A percentile compares a stretch with the other conserved stretches of the same genome.
phyloP scores from a whole-genome alignment of 257 asterid genomes.

The Przewalskia tangutica region DNA sequence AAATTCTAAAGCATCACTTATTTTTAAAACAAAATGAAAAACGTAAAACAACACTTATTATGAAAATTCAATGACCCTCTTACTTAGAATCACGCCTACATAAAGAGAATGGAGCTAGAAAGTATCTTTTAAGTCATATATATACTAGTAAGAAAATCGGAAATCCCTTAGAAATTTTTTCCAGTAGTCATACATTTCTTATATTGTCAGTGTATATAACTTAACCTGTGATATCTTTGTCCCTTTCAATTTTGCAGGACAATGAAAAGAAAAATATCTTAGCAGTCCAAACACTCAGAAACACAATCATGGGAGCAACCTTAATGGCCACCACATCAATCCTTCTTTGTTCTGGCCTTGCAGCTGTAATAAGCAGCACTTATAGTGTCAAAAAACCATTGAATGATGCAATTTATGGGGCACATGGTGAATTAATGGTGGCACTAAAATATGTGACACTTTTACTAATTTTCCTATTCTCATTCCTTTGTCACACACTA shows the following conservation, averaged over 20 bases:
- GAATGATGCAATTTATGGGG: constrained; percentile 68
- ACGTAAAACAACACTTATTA: not conserved
- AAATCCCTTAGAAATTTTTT: too few relatives aligned
- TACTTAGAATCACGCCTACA: not conserved
- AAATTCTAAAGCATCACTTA: too few relatives aligned
- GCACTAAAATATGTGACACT: constrained; percentile 69
- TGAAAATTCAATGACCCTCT: not conserved
- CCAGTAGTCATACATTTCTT: too few relatives aligned
- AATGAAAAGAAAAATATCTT: constrained; percentile 88
- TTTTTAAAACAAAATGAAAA: too few relatives aligned
- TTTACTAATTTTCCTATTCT: constrained; percentile 55
- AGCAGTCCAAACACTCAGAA: constrained; percentile 77
- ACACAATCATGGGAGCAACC: constrained; percentile 87
- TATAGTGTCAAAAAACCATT: constrained; percentile 82
- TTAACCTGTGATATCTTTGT: not conserved
- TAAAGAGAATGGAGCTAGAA: not conserved
- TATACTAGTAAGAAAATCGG: too few relatives aligned
- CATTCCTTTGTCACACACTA: constrained; percentile 72
- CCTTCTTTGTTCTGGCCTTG: constrained; percentile 71
- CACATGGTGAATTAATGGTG: constrained; percentile 86
- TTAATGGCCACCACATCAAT: constrained; percentile 92
- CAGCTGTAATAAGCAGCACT: constrained; percentile 89
- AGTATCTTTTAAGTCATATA: not conserved
- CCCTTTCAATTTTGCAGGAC: constrained; percentile 36
- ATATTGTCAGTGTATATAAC: not conserved